Evolutionary conservation across 495 filamentous ascomycete species (phyloP).

Genomic region (Penicillium longicatenatum): DNA sequence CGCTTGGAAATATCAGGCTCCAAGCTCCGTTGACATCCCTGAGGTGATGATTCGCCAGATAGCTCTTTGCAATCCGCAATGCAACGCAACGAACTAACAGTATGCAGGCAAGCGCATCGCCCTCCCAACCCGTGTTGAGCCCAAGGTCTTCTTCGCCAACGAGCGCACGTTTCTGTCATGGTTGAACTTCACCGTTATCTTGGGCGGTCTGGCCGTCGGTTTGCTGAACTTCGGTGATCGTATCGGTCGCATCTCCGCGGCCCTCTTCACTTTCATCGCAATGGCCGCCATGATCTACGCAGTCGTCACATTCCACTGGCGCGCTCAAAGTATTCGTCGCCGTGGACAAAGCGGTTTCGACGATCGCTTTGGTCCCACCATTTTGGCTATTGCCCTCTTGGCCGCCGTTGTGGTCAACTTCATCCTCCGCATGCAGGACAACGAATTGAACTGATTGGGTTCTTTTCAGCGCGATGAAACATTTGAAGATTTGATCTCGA

Average conservation of each 20-base stretch:
- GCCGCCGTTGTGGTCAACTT: constrained; percentile 93
- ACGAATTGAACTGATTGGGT: constrained; percentile 17
- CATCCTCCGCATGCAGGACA: constrained; percentile 74
- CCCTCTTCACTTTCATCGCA: constrained; percentile 90
- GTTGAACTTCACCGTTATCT: constrained; percentile 98
- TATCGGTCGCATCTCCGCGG: constrained; percentile 87
- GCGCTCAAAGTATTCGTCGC: constrained; percentile 87
- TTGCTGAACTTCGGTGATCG: constrained; percentile 98
- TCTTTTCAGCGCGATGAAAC: neutral
- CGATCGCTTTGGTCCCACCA: constrained; percentile 88
- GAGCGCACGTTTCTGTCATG: constrained; percentile 98
- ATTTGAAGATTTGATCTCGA: neutral
- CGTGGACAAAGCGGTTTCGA: constrained; percentile 95
- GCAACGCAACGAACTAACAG: neutral
- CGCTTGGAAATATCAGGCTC: neutral
- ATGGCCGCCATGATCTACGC: constrained; percentile 97
- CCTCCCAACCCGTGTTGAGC: constrained; percentile 95
- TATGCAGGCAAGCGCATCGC: constrained; percentile 90
- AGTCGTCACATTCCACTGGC: constrained; percentile 93
- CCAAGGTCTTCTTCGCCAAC: constrained; percentile 99
- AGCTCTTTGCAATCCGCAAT: neutral
- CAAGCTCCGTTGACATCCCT: neutral
- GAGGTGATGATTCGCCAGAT: neutral
- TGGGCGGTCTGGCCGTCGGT: constrained; percentile 92
- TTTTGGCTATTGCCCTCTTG: constrained; percentile 80